These are phyloP conservation scores for Sclerotinia trifoliorum DNA, from an alignment of 2,329 filamentous ascomycete species.

Conservation along the genomic window DNA sequence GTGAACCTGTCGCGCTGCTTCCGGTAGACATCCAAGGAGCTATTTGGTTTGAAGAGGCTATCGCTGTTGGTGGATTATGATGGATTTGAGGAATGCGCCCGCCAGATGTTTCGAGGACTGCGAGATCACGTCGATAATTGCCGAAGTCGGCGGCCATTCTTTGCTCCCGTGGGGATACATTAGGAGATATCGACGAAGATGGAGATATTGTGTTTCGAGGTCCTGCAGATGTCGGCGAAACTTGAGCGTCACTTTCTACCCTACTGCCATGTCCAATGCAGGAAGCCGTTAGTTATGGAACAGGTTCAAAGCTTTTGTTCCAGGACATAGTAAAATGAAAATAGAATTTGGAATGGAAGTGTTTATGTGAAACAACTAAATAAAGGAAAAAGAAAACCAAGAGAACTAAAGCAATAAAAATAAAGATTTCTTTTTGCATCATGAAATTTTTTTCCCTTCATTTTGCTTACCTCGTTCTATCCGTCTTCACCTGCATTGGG, in stretches of 20 bases:
- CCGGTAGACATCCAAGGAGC: slow-evolving; percentile 56
- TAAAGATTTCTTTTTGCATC: background rate
- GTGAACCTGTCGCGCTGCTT: slow-evolving; percentile 36
- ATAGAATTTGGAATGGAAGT: background rate
- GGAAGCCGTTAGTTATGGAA: slow-evolving; percentile 40
- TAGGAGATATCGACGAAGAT: slow-evolving; percentile 35
- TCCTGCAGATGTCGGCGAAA: slow-evolving; percentile 38
- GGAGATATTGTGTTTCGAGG: slow-evolving; percentile 33
- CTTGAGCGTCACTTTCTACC: slow-evolving; percentile 38
- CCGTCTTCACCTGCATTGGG: slow-evolving; percentile 55
- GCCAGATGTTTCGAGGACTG: slow-evolving; percentile 63
- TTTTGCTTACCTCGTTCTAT: slow-evolving; percentile 44
- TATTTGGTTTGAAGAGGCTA: slow-evolving; percentile 47
- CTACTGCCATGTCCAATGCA: slow-evolving; percentile 37
- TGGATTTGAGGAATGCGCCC: slow-evolving; percentile 58
- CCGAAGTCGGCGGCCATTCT: slow-evolving; percentile 52
- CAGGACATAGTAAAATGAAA: slow-evolving; percentile 9
- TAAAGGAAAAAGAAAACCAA: slow-evolving; percentile 6
- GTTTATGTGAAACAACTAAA: slow-evolving; percentile 6
- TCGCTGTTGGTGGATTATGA: slow-evolving; percentile 56
- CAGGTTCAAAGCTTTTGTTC: slow-evolving; percentile 32
- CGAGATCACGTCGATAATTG: slow-evolving; percentile 71
- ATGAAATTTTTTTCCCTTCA: background rate
- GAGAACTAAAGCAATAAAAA: slow-evolving; percentile 27
- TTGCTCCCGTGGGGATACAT: slow-evolving; percentile 41